phyloP scores from a whole-genome alignment of 148 eudicot genomes.

The Vaccinium myrtillus region DNA sequence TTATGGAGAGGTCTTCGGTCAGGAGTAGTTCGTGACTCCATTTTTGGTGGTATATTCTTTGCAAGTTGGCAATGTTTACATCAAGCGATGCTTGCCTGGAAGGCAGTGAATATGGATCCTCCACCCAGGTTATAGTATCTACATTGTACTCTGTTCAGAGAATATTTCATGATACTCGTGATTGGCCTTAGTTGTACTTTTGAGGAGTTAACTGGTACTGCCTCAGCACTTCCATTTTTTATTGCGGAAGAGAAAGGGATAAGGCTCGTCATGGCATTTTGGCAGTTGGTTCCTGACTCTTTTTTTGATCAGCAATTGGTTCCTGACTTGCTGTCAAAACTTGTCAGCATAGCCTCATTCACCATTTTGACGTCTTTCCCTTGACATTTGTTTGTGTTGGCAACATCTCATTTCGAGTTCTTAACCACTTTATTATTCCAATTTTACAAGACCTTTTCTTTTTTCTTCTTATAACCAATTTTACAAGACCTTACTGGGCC shows the following conservation, averaged over 20 bases:
- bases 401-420: neutral
- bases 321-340: too few species aligned
- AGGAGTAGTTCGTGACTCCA: conserved; percentile 71
- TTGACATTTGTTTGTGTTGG: neutral
- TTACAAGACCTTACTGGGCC: too few species aligned
- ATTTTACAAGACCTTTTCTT: neutral
- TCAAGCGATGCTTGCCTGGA: conserved; percentile 67
- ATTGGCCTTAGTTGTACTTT: neutral
- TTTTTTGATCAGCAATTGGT: too few species aligned
- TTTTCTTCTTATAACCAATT: too few species aligned
- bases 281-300: too few species aligned
- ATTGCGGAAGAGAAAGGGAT: neutral
- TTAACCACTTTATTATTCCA: neutral
- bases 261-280: neutral
- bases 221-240: neutral
- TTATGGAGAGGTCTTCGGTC: conserved; percentile 80
- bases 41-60: conserved; percentile 87
- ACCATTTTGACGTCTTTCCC: neutral
- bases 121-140: conserved; percentile 45
- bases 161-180: neutral
- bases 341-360: neutral
- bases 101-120: conserved; percentile 82
- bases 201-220: neutral
- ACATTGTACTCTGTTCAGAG: conserved; percentile 13
- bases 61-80: conserved; percentile 80